These are phyloP conservation scores for Knoxdaviesia capensis DNA, from an alignment of 2,329 filamentous ascomycete genomes.

Conservation along the genomic window DNA sequence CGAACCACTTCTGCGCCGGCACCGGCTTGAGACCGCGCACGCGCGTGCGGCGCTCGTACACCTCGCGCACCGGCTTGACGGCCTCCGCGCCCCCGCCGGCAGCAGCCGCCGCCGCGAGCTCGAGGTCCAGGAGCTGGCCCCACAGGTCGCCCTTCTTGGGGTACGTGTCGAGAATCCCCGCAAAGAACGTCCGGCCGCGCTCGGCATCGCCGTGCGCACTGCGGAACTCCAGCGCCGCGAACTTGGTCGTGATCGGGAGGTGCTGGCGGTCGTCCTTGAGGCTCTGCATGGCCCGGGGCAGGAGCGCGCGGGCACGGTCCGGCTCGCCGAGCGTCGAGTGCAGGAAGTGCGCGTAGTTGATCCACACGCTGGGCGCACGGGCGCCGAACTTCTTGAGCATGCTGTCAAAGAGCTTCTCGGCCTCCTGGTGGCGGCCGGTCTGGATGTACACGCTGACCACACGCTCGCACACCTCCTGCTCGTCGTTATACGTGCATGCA, in stretches of 20 bases:
- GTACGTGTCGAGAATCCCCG: conserved; percentile 64
- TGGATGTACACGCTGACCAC: conserved; percentile 91
- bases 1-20: conserved; percentile 74
- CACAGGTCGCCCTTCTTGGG: conserved; percentile 83
- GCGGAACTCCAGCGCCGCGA: conserved; percentile 81
- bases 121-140: conserved; percentile 80
- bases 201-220: conserved; percentile 68
- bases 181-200: conserved; percentile 85
- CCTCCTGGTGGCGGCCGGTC: conserved; percentile 71
- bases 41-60: conserved; percentile 65
- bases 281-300: conserved; percentile 69
- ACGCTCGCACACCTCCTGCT: conserved; percentile 73
- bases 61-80: conserved; percentile 41
- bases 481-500: conserved; percentile 85
- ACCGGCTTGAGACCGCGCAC: conserved; percentile 57
- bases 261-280: conserved; percentile 43
- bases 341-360: conserved; percentile 88
- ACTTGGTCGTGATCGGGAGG: conserved; percentile 58
- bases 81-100: conserved; percentile 33
- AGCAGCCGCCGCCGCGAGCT: conserved; percentile 44
- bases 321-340: conserved; percentile 52
- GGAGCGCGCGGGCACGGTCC: conserved; percentile 55
- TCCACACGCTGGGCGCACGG: conserved; percentile 62
- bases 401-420: conserved; percentile 68
- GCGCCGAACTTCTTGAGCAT: conserved; percentile 82